Conservation (phyloP, 257 asterid species). For the Nicotiana noctiflora region DNA sequence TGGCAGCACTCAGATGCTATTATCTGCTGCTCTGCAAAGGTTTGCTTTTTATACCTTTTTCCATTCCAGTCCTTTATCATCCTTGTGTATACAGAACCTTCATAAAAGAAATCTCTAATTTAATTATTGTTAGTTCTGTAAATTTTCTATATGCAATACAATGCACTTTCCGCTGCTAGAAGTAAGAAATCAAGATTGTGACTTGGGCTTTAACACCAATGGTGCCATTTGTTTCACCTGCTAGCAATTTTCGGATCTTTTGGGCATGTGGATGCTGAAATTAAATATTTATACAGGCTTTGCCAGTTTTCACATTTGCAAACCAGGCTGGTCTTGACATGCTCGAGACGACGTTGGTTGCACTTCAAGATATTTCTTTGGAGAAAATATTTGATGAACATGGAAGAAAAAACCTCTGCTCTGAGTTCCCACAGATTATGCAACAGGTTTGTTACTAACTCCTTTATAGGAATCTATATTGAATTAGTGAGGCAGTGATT, state of each 20-base stretch:
- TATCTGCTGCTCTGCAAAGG: conserved; percentile 81
- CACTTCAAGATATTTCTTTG: conserved; percentile 68
- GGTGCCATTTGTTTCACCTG: not conserved
- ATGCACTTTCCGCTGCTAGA: not conserved
- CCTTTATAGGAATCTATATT: not conserved
- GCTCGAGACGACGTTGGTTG: conserved; percentile 85
- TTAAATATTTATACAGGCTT: conserved; percentile 38
- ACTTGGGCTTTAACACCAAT: not conserved
- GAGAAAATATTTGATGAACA: conserved; percentile 80
- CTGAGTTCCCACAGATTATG: conserved; percentile 78
- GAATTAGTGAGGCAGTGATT: not conserved
- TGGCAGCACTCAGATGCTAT: conserved; percentile 84
- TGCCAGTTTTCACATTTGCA: conserved; percentile 72
- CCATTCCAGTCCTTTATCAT: not conserved
- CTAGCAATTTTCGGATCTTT: not conserved
- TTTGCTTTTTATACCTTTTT: conserved; percentile 2
- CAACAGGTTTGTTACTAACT: conserved; percentile 47
- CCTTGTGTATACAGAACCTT: not conserved
- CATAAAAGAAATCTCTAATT: not conserved
- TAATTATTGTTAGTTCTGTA: no score
- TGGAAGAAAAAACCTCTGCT: conserved; percentile 61
- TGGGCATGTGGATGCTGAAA: not conserved
- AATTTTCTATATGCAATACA: no score
- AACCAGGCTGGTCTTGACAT: conserved; percentile 94
- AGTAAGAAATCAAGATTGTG: not conserved